Conservation (phyloP, 371 early-diverging fungal genomes). For the Gilbertella persicaria region DNA sequence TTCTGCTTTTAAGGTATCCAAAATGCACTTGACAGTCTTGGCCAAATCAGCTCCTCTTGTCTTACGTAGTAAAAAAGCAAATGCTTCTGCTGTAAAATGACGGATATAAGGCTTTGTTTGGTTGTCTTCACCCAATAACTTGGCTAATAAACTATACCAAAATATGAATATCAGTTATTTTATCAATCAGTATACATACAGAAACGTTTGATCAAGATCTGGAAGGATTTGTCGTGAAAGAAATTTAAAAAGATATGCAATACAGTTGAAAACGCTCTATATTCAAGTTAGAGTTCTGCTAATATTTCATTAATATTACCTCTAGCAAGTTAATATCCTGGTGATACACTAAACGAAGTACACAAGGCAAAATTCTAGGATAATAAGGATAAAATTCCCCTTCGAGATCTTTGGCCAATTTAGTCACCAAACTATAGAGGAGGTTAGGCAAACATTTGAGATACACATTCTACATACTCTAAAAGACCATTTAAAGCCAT, state of each 20-base stretch:
- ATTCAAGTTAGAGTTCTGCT: neutral
- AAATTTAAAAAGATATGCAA: conserved; percentile 91
- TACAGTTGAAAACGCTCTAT: conserved; percentile 80
- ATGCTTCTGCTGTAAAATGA: conserved; percentile 89
- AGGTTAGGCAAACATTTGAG: neutral
- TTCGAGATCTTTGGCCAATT: conserved; percentile 88
- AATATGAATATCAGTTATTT: neutral
- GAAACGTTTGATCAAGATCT: conserved; percentile 73
- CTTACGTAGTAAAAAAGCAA: conserved; percentile 88
- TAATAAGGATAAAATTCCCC: conserved; percentile 89
- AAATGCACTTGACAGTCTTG: conserved; percentile 57
- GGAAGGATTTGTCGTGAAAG: conserved; percentile 68
- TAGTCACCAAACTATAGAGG: conserved; percentile 66
- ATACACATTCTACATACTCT: conserved; percentile 52
- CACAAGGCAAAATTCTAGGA: conserved; percentile 56
- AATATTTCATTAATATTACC: conserved; percentile 37
- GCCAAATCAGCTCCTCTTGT: conserved; percentile 60
- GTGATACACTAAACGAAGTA: conserved; percentile 66
- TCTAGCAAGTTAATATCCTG: conserved; percentile 77
- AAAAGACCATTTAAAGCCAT: conserved; percentile 77
- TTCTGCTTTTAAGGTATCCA: conserved; percentile 53
- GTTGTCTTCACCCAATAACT: conserved; percentile 68
- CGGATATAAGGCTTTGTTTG: conserved; percentile 77
- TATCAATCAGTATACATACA: conserved; percentile 41
- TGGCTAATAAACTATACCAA: conserved; percentile 57